Evolutionary conservation across 176 grass and related monocot genomes (phyloP).

Genomic region (Oryza rufipogon): DNA sequence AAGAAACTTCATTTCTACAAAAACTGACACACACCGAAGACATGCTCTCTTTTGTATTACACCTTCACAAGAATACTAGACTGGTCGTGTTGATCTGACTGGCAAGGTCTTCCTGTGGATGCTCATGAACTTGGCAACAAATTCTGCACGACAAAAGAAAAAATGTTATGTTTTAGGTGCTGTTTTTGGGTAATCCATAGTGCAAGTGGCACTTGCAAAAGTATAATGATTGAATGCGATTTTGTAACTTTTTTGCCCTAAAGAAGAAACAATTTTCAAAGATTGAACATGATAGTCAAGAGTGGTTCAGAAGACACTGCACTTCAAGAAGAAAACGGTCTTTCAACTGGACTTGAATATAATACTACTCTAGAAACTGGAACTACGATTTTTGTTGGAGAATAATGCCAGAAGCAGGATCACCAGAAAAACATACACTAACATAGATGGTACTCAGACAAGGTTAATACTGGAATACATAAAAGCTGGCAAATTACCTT

Average conservation of each 20-base stretch:
- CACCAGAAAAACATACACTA: background rate
- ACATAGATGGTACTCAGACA: no score
- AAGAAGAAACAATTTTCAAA: background rate
- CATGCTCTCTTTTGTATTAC: background rate
- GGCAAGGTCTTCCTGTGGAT: slow-evolving; percentile 64
- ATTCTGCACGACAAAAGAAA: slow-evolving; percentile 46
- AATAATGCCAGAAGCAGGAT: background rate
- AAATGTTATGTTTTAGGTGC: background rate
- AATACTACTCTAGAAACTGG: background rate
- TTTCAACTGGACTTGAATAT: no score
- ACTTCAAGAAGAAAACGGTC: background rate
- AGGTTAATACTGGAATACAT: background rate
- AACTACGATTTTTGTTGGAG: background rate
- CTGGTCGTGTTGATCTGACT: slow-evolving; percentile 13
- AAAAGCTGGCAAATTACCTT: slow-evolving; percentile 44
- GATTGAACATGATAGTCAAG: background rate
- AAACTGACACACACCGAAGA: background rate
- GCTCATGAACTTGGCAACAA: slow-evolving; percentile 72
- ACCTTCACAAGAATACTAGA: background rate
- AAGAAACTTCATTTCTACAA: background rate
- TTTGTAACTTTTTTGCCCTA: slow-evolving; percentile 7
- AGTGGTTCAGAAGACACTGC: background rate
- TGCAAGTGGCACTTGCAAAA: background rate
- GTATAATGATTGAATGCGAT: background rate
- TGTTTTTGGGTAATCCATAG: background rate